phyloP scores from a whole-genome alignment of 2,329 filamentous ascomycete genomes.

The Chrysosporium queenslandicum region DNA sequence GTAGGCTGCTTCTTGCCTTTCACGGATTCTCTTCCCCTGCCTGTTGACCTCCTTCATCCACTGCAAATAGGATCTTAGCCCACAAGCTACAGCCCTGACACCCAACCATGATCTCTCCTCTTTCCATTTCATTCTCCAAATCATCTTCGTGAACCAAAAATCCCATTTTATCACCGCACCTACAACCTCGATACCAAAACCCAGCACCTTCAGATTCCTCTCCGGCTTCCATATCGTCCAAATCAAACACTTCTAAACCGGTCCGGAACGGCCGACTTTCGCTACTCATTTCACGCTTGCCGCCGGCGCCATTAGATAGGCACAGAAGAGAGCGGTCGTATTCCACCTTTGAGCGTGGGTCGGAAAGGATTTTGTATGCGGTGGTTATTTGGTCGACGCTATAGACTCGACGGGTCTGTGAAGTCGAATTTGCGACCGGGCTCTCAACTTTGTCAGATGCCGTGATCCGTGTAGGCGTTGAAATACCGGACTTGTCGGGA shows the following conservation, averaged over 20 bases:
- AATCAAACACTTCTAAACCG: conserved; percentile 48
- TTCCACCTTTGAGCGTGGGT: conserved; percentile 35
- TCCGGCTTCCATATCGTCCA: conserved; percentile 44
- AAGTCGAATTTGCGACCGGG: neutral
- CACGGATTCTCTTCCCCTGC: neutral
- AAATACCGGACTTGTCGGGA: conserved; percentile 38
- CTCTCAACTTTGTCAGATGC: neutral
- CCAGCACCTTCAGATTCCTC: conserved; percentile 24
- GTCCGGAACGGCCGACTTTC: conserved; percentile 33
- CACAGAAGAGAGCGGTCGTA: conserved; percentile 41
- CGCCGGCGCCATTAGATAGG: conserved; percentile 26
- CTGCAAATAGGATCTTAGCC: conserved; percentile 51
- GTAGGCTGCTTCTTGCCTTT: neutral
- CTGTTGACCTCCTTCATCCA: conserved; percentile 36
- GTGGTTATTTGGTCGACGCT: conserved; percentile 50
- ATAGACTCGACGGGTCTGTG: conserved; percentile 16
- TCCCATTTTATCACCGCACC: conserved; percentile 49
- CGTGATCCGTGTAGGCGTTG: neutral
- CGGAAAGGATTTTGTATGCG: conserved; percentile 47
- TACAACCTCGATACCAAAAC: conserved; percentile 46
- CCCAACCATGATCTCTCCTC: conserved; percentile 49
- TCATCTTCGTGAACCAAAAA: conserved; percentile 48
- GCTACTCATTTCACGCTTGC: conserved; percentile 17
- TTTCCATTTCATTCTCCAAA: conserved; percentile 41
- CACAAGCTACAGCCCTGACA: conserved; percentile 56